phyloP scores from a whole-genome alignment of 2,329 filamentous ascomycete species.

The Ophiostoma angusticollis region DNA sequence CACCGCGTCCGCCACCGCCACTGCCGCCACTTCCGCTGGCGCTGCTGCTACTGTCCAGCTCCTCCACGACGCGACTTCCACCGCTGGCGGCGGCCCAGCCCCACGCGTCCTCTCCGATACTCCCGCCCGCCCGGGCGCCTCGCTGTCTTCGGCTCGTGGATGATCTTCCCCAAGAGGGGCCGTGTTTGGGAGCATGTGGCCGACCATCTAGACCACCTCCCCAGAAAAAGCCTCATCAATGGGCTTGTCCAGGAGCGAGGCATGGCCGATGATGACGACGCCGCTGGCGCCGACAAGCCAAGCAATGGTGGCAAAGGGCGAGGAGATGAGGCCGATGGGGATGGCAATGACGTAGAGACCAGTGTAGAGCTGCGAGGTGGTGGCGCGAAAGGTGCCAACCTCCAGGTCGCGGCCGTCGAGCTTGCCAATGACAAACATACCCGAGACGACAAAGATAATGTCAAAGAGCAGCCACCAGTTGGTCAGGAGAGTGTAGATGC shows the following conservation, averaged over 20 bases:
- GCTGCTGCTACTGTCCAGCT: conserved; percentile 49
- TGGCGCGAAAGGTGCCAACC: conserved; percentile 69
- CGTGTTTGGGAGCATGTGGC: conserved; percentile 93
- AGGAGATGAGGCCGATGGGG: conserved; percentile 73
- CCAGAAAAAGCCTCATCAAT: conserved; percentile 99
- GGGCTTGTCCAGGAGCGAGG: conserved; percentile 91
- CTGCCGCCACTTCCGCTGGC: conserved; percentile 33
- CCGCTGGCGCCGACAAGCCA: conserved; percentile 95
- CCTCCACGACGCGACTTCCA: conserved; percentile 46
- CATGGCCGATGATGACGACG: conserved; percentile 89
- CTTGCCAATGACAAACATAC: conserved; percentile 85
- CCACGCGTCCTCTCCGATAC: conserved; percentile 21
- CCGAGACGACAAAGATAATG: conserved; percentile 73
- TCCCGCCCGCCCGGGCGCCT: conserved; percentile 29
- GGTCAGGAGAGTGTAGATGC: conserved; percentile 86
- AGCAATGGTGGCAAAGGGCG: conserved; percentile 70
- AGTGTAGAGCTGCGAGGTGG: conserved; percentile 89
- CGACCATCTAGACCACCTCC: conserved; percentile 99
- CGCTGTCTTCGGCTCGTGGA: conserved; percentile 49
- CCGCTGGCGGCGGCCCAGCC: conserved; percentile 11
- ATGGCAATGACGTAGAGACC: conserved; percentile 70
- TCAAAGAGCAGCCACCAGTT: conserved; percentile 82
- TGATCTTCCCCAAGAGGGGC: conserved; percentile 99
- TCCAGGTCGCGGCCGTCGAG: conserved; percentile 81
- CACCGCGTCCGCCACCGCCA: conserved; percentile 40